Evolutionary conservation across 768 basidiomycete species (phyloP).

Genomic region (Rhodotorula paludigena): DNA sequence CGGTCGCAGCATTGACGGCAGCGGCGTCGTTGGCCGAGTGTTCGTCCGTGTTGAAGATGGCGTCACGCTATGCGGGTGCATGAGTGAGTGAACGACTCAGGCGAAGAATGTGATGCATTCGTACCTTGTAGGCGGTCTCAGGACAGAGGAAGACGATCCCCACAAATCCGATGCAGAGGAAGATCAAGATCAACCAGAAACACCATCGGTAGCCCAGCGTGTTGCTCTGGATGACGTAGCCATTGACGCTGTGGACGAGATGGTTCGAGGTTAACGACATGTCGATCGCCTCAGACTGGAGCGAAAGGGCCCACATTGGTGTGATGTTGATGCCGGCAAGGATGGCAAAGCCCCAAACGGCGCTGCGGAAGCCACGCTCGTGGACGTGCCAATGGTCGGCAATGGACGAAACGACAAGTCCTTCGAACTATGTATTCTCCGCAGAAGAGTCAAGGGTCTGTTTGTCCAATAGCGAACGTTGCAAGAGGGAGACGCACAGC

Average conservation of each 20-base stretch:
- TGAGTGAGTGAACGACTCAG: too few relatives aligned
- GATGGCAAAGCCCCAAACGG: conserved; percentile 54
- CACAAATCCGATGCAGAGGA: conserved; percentile 49
- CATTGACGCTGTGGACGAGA: too few relatives aligned
- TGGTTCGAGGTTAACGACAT: too few relatives aligned
- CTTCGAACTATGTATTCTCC: conserved; percentile 30
- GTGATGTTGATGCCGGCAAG: conserved; percentile 47
- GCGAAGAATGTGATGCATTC: neutral
- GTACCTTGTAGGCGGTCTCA: conserved; percentile 46
- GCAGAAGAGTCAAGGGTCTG: too few relatives aligned
- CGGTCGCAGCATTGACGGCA: neutral
- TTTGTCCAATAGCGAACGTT: too few relatives aligned
- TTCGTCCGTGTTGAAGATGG: neutral
- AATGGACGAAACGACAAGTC: conserved; percentile 29
- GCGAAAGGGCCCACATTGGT: too few relatives aligned
- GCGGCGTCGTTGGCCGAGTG: neutral
- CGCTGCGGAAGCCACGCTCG: conserved; percentile 48
- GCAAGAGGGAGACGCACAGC: conserved; percentile 2
- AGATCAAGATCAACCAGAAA: conserved; percentile 55
- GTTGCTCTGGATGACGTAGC: conserved; percentile 52
- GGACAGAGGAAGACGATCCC: conserved; percentile 53
- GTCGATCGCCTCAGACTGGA: too few relatives aligned
- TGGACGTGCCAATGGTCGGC: conserved; percentile 34
- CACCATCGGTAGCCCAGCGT: conserved; percentile 48
- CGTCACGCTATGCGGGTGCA: neutral